Base-by-base conservation (phyloP, 257 asterid species). In the Gardenia jasminoides region DNA sequence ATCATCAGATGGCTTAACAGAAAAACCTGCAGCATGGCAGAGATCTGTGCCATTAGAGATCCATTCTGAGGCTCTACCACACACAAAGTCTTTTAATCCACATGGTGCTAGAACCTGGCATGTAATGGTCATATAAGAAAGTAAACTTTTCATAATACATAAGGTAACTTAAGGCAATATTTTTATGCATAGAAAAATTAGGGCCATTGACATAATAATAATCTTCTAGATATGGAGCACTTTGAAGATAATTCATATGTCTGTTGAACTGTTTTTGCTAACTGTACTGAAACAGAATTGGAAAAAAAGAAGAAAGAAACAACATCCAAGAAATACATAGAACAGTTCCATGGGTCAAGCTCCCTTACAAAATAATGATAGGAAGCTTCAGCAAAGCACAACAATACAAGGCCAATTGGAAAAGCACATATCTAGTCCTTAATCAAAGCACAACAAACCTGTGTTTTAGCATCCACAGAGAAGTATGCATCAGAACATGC, bases 11-110 rank as follows among this genome's bases (percentile, higher is more conserved):
- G 92, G 82, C 82, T 72, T 83, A 81, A 93, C 95, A 58, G 93
- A 88, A 88, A 96, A 93, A 86, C 99, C 98, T 67, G 98, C 90
- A 81, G 83, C 87, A 59, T 73, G 89, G 92, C 99, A 96, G 88
- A 96, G 96, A 82, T 92, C 99, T 73, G 99, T 93, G 87, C 99
- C 99, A 81, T 96, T 93, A 79, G 96, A 88, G 89, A 92, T 90
- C 97, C 97, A 96, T 83, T 96, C 91, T 3, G 97, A 92, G 83
- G 97, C 97, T 88, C 86, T 91, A 83, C 98, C 99, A 87, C 99
- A 96, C 62, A 96, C 96, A 83, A 93, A 89, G 89, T 96, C 93
- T 77, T 88, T 89, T 68, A 82, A 73, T 80, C 96, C 97, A 79
- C 99, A 96, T 75, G 99, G 98, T 79, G 92, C 97, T 83, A 93